These are phyloP conservation scores for Wickerhamiella hasegawae DNA, from an alignment of 805 yeast species.

Conservation along the genomic window DNA sequence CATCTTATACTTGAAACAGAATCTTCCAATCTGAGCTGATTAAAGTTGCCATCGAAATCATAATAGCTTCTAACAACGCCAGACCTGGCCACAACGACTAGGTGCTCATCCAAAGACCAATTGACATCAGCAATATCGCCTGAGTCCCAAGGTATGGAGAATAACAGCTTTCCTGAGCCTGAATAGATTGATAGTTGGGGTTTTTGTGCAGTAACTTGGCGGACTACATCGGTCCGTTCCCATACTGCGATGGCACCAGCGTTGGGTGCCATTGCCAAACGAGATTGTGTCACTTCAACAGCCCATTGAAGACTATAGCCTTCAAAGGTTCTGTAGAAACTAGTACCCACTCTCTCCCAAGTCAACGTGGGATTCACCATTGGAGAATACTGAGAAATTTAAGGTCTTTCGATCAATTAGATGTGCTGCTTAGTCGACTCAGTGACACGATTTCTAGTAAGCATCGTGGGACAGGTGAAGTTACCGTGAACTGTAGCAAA, in stretches of 20 bases:
- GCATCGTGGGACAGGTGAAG: no score
- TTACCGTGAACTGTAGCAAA: no score
- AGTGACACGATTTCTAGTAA: no score
- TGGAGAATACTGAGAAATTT: no score
- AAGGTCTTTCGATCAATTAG: no score
- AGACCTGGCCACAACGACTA: constrained; percentile 37
- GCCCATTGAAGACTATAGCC: constrained; percentile 44
- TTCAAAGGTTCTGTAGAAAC: constrained; percentile 45
- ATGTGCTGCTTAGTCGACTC: no score
- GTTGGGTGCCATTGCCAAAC: constrained; percentile 34
- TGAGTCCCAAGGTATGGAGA: constrained; percentile 22
- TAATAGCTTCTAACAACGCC: constrained; percentile 42
- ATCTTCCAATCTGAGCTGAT: constrained; percentile 11
- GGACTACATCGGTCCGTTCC: constrained; percentile 8
- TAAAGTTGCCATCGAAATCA: constrained; percentile 54
- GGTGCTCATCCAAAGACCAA: constrained; percentile 37
- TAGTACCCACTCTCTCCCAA: constrained; percentile 70
- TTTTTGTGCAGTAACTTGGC: constrained; percentile 8
- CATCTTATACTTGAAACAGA: neutral
- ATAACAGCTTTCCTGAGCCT: constrained; percentile 19
- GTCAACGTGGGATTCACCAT: constrained; percentile 20
- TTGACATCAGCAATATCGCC: constrained; percentile 39
- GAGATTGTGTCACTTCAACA: constrained; percentile 26
- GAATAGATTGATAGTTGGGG: constrained; percentile 16
- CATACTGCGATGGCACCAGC: constrained; percentile 39